Base-by-base conservation (phyloP, 2,329 filamentous ascomycete species). In the Penicillium sp. region DNA sequence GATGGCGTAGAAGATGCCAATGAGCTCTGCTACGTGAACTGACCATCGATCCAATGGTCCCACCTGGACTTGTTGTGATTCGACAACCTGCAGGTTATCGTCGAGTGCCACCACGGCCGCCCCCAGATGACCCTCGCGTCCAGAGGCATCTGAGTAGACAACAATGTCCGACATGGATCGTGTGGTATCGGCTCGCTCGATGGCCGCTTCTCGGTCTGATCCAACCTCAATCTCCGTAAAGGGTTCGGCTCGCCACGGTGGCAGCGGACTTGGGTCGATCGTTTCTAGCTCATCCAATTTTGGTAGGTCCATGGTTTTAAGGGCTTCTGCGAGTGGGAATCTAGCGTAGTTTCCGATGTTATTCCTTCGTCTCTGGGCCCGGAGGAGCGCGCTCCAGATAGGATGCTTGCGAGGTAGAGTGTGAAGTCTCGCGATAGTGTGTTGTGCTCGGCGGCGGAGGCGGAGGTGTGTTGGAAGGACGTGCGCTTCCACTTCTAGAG, bases 401-500 rank as follows among this genome's bases (percentile, higher is more conserved):
- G 57, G 62, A 42, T 65, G 60, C 2, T 50, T 38, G 12, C 41
- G 43, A 10, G 59, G 61, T 21, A 66, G 61, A 13, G 61, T 61
- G 45, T 59, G 51, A 18, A 65, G 52, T 23, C 54, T 52, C 23
- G 53, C 42, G 28, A 60, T 57, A 13, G 61, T 58, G n/a, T 26
- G 28, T n/a, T 62, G 47, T 2, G 60, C 58, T 24, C 58, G 52
- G 21, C 51, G 48, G 38, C 53, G 52, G 21, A 59, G 58, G n/a
- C 53, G 46, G 23, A 61, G 54, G 31, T 59, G 44, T 15, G 51
- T 60, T 21, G 60, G 47, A 23, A 62, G 51, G 1, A 65, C 36
- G 24, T 62, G 33, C 15, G 56, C 51, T 56, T 66, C 60, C 6
- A 66, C 63, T 34, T 66, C 61, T 10, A 66, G 53, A 6, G 56